Base-by-base conservation (phyloP, 1,284 basidiomycete genomes). In the Coniferiporia sulphurascens region DNA sequence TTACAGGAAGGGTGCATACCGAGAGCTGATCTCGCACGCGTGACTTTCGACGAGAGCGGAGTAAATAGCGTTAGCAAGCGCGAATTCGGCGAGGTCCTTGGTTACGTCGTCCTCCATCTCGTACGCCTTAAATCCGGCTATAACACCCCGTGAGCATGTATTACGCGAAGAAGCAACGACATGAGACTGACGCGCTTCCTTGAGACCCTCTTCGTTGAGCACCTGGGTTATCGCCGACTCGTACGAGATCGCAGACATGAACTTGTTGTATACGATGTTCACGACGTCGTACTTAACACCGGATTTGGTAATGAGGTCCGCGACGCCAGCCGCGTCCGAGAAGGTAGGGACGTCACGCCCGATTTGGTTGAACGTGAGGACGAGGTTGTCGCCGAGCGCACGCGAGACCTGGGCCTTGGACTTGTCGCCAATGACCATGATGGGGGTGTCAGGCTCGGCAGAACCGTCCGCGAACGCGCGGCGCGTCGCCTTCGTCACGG, bases 261-360 rank as follows among this genome's bases (percentile, higher is more conserved):
- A 98, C 77, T 87, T 89, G 87, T 99, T 99, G 84, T 98, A 92
- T 56, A 98, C 83, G 64, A 99, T 81, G 66, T 87, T 86, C 71
- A 90, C 85, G 63, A 89, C 88, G 77, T 99, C 96, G 73, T 92
- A 96, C 70, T 93, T 83, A 70, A 91, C 84, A 58, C 85, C 91
- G 66, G 85, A 87, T 78, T 89, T 90, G 72, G 91, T 80, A 73
- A 99, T 91, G 76, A 96, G 79, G 78, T 98, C 95, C 53, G 96
- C 92, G 65, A 99, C 92, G 65, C 88, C 87, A 51, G 91, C 89
- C 51, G 97, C 97, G 71, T 99, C 97, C 52, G 91, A 89, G 72
- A 99, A 99, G 3, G 95, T 97, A 50, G 96, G 97, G 66, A 99
- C 91, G 72, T 96, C 91, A 73, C 94, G 90, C 67, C 96, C 97